A percentile compares a stretch with the other conserved stretches of the same genome.
phyloP scores from a whole-genome alignment of 345 rosid genomes.

The Syzygium grande region DNA sequence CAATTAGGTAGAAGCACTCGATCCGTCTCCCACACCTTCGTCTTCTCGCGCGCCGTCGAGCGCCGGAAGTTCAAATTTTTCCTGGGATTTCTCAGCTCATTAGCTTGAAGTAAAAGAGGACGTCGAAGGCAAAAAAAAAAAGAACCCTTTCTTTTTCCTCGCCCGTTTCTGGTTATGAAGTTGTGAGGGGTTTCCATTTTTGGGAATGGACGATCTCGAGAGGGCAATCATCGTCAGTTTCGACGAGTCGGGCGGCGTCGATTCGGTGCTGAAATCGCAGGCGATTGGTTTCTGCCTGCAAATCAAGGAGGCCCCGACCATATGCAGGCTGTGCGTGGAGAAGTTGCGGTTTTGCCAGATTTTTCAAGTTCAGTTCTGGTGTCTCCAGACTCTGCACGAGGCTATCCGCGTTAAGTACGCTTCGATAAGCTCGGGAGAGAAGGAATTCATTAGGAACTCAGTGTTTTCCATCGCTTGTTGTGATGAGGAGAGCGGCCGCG shows the following conservation, averaged over 20 bases:
- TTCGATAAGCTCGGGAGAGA: slow-evolving; percentile 54
- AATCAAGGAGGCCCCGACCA: slow-evolving; percentile 43
- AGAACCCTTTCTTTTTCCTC: no score
- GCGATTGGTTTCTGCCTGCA: slow-evolving; percentile 55
- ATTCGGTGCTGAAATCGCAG: slow-evolving; percentile 44
- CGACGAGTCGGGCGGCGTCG: slow-evolving; percentile 59
- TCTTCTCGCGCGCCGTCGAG: not conserved
- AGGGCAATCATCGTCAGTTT: slow-evolving; percentile 76
- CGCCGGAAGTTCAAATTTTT: not conserved
- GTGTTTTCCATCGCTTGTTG: slow-evolving; percentile 67
- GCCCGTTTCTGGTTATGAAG: not conserved
- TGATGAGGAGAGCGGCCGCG: slow-evolving; percentile 38
- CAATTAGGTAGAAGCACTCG: not conserved
- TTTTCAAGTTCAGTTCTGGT: slow-evolving; percentile 91
- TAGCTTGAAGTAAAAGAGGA: not conserved
- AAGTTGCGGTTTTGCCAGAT: slow-evolving; percentile 54
- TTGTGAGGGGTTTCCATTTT: not conserved
- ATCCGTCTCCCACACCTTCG: not conserved
- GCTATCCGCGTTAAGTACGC: slow-evolving; percentile 51
- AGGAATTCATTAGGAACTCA: slow-evolving; percentile 41
- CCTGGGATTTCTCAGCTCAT: not conserved
- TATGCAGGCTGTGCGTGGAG: slow-evolving; percentile 60
- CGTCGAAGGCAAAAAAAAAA: not conserved
- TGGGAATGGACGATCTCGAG: slow-evolving; percentile 74
- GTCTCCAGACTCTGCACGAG: slow-evolving; percentile 78